phyloP scores from a whole-genome alignment of 345 rosid genomes.

The Tarenaya hassleriana region DNA sequence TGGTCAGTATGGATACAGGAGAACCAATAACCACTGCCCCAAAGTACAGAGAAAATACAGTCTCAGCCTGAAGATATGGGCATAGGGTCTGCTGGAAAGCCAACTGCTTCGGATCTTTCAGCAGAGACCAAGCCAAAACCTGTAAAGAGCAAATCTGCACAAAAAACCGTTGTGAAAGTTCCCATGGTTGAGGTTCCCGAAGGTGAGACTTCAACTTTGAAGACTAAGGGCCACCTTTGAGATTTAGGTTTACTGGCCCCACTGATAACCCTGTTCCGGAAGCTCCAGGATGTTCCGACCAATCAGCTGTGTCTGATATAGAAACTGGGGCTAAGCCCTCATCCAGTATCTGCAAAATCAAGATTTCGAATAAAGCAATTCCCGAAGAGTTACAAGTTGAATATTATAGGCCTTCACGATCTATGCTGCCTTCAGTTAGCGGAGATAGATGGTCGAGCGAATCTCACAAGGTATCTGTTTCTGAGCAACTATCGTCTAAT shows the following conservation, averaged over 20 bases:
- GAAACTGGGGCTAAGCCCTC: constrained; percentile 47
- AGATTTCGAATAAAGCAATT: constrained; percentile 62
- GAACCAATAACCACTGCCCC: constrained; percentile 96
- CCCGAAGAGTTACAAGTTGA: constrained; percentile 45
- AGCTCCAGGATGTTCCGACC: constrained; percentile 48
- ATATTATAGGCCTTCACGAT: constrained; percentile 41
- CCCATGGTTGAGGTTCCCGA: constrained; percentile 45
- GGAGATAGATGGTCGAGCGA: constrained; percentile 52
- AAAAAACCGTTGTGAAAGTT: constrained; percentile 42
- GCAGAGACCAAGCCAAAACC: constrained; percentile 49
- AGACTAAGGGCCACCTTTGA: constrained; percentile 59
- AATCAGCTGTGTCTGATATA: constrained; percentile 36
- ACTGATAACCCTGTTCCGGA: constrained; percentile 39
- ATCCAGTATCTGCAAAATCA: constrained; percentile 57
- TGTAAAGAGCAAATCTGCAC: constrained; percentile 43
- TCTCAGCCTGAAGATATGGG: constrained; percentile 45
- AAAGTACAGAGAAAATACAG: constrained; percentile 81
- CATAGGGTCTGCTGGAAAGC: constrained; percentile 47
- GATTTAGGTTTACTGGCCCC: constrained; percentile 58
- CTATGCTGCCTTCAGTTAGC: constrained; percentile 48
- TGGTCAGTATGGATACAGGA: constrained; percentile 94
- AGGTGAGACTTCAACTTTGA: constrained; percentile 45
- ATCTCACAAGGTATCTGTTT: constrained; percentile 52
- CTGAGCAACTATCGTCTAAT: constrained; percentile 47
- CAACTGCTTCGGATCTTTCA: constrained; percentile 43